These are phyloP conservation scores for Erigeron canadensis DNA, from an alignment of 129 eudicot genomes.

Conservation along the genomic window DNA sequence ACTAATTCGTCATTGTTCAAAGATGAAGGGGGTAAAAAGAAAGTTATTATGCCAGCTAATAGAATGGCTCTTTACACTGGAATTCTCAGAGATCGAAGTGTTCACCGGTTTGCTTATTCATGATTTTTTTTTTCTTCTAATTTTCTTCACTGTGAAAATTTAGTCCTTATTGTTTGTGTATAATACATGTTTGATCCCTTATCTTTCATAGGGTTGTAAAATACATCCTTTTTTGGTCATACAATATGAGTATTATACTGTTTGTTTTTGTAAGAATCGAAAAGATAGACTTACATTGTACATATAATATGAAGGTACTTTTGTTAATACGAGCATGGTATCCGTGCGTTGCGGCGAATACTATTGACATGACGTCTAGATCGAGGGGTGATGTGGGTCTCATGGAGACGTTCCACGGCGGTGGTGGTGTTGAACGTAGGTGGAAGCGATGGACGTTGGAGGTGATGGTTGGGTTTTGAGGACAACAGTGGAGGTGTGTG, in stretches of 20 bases:
- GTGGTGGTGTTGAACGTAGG: no score
- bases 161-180: slow-evolving; percentile 11
- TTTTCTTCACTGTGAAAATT: background rate
- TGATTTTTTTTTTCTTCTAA: slow-evolving; percentile 14
- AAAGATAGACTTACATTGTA: slow-evolving; percentile 1
- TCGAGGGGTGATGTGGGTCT: no score
- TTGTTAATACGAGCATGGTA: background rate
- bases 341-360: no score
- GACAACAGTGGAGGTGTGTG: no score
- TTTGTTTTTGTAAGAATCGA: slow-evolving; percentile 11
- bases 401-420: no score
- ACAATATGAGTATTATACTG: background rate
- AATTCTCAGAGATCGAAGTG: slow-evolving; percentile 62
- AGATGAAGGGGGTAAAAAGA: slow-evolving; percentile 38
- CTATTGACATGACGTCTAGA: no score
- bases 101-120: slow-evolving; percentile 51
- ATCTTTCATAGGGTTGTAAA: background rate
- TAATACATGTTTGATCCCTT: slow-evolving; percentile 24
- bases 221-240: slow-evolving; percentile 13
- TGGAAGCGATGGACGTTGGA: no score
- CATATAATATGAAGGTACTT: background rate
- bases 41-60: slow-evolving; percentile 58
- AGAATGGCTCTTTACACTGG: slow-evolving; percentile 74
- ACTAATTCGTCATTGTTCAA: slow-evolving; percentile 24
- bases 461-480: no score